These are phyloP conservation scores for Diversispora epigaea DNA, from an alignment of 192 early-diverging fungal genomes.

Conservation along the genomic window DNA sequence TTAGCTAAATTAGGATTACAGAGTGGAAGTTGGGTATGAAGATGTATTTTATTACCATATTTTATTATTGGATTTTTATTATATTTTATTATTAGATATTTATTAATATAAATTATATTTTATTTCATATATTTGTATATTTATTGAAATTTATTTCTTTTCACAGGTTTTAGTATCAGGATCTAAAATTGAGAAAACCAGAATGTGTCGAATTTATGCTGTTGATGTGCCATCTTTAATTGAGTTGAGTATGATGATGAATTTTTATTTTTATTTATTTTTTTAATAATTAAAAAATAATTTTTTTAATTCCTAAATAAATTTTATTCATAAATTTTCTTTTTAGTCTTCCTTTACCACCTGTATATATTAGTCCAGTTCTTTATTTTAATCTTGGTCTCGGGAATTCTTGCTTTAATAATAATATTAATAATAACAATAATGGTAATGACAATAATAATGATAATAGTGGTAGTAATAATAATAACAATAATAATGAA, in stretches of 20 bases:
- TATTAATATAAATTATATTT: not conserved
- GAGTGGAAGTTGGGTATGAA: constrained; percentile 62
- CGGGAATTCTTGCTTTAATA: not conserved
- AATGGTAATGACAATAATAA: too few species aligned
- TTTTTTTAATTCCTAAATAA: not conserved
- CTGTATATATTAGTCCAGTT: constrained; percentile 53
- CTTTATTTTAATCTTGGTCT: constrained; percentile 63
- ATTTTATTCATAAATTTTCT: not conserved
- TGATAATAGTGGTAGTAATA: not conserved
- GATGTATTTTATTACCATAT: constrained; percentile 4
- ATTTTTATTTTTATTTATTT: not conserved
- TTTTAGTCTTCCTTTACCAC: constrained; percentile 25
- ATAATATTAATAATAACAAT: too few species aligned
- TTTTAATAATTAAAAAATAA: not conserved
- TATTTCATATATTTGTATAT: not conserved
- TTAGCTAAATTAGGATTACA: constrained; percentile 53
- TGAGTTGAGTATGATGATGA: not conserved
- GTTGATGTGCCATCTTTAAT: constrained; percentile 29
- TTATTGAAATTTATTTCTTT: not conserved
- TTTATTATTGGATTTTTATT: not conserved
- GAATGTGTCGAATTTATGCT: constrained; percentile 46
- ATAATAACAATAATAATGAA: constrained; percentile 35
- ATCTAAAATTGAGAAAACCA: constrained; percentile 35
- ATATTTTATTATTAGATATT: not conserved
- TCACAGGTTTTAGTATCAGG: constrained; percentile 39